Evolutionary conservation across 2,329 filamentous ascomycete species (phyloP).

Genomic region (Calonectria honghensis): DNA sequence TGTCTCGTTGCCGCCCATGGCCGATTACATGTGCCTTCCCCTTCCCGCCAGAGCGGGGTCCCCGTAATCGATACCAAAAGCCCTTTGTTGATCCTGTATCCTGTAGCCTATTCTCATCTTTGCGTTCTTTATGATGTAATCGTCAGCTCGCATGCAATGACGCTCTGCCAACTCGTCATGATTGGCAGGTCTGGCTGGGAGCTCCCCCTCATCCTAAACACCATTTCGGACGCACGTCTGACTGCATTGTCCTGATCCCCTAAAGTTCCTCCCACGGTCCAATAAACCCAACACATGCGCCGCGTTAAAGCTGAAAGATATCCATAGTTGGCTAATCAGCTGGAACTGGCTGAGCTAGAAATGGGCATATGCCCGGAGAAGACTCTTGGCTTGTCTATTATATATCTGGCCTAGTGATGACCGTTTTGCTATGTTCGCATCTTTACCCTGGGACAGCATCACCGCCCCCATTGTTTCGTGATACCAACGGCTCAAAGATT

Average conservation of each 20-base stretch:
- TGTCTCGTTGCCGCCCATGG: background rate
- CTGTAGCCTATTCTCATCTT: background rate
- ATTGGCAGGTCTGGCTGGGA: background rate
- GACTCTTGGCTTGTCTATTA: background rate
- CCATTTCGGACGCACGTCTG: conserved; percentile 21
- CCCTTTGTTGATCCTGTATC: background rate
- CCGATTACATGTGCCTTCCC: background rate
- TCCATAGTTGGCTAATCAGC: background rate
- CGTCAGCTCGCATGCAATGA: conserved; percentile 13
- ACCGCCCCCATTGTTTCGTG: background rate
- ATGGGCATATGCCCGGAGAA: background rate
- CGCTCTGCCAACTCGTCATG: background rate
- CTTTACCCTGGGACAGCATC: background rate
- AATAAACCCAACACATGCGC: background rate
- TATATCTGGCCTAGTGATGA: background rate
- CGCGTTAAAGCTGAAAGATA: background rate
- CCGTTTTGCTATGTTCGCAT: background rate
- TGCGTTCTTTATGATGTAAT: background rate
- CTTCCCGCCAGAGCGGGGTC: background rate
- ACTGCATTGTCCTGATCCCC: background rate
- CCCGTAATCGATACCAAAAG: background rate
- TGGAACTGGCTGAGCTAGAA: background rate
- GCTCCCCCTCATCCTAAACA: background rate
- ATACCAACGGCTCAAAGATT: background rate
- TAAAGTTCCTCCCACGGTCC: background rate